phyloP scores from a whole-genome alignment of 495 filamentous ascomycete species.

The Rostrohypoxylon terebratum region DNA sequence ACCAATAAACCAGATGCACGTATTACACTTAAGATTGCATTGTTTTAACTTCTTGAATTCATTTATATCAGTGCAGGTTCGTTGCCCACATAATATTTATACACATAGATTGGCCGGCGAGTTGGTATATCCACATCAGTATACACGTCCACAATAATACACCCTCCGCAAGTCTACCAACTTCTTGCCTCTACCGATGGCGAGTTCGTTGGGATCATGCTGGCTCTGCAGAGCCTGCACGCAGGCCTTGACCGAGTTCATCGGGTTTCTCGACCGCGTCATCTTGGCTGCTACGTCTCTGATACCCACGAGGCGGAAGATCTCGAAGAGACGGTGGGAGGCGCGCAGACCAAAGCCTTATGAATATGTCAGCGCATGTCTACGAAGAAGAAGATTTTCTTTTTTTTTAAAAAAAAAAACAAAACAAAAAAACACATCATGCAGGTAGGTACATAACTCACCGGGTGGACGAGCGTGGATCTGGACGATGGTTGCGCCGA shows the following conservation, averaged over 20 bases:
- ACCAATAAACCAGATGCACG: slow-evolving; percentile 8
- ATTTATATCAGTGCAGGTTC: not conserved
- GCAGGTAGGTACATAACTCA: slow-evolving; percentile 57
- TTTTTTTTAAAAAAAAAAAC: too few species aligned
- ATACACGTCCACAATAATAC: slow-evolving; percentile 87
- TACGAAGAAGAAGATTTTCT: too few species aligned
- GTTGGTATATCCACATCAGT: slow-evolving; percentile 45
- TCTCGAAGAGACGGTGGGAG: slow-evolving; percentile 91
- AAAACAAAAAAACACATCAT: not conserved
- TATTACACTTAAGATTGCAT: not conserved
- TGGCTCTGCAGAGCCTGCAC: slow-evolving; percentile 85
- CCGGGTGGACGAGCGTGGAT: slow-evolving; percentile 87
- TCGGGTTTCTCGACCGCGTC: slow-evolving; percentile 83
- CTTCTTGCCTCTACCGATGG: slow-evolving; percentile 88
- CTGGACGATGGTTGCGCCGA: slow-evolving; percentile 83
- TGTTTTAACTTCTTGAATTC: not conserved
- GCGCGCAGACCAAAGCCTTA: slow-evolving; percentile 91
- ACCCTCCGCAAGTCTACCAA: slow-evolving; percentile 95
- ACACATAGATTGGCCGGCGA: slow-evolving; percentile 24
- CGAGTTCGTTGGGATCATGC: slow-evolving; percentile 86
- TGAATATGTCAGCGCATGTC: slow-evolving; percentile 3
- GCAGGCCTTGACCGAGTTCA: slow-evolving; percentile 95
- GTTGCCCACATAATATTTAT: slow-evolving; percentile 25
- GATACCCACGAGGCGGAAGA: slow-evolving; percentile 85
- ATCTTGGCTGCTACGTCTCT: slow-evolving; percentile 85